These are phyloP conservation scores for Selaginella moellendorffii DNA, from an alignment of 75 land plant species.

Conservation along the genomic window DNA sequence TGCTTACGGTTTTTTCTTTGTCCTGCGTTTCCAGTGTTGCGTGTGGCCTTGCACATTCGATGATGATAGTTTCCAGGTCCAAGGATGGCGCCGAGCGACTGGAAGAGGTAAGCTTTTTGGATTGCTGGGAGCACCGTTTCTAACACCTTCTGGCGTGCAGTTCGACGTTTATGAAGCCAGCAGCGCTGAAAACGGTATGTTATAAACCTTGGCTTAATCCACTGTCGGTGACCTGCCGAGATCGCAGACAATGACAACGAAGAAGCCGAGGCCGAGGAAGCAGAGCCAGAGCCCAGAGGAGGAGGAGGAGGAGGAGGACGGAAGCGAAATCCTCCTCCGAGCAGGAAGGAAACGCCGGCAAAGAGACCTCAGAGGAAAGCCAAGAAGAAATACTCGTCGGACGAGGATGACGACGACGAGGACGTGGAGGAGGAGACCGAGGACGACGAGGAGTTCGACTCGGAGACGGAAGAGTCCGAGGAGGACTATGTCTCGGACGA, in stretches of 20 bases:
- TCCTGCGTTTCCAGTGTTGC: conserved; percentile 42
- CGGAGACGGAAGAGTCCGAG: not conserved
- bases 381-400: not conserved
- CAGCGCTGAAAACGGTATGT: not conserved
- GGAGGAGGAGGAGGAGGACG: not conserved
- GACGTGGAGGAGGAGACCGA: not conserved
- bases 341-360: not conserved
- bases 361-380: not conserved
- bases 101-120: conserved; percentile 69
- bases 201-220: not conserved
- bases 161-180: not conserved
- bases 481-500: not conserved
- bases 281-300: not conserved
- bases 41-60: conserved; percentile 67
- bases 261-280: not conserved
- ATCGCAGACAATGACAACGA: not conserved
- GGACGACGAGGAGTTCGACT: not conserved
- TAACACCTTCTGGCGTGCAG: not conserved
- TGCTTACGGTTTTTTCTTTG: not conserved
- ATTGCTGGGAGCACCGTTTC: no score
- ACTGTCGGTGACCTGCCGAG: no score
- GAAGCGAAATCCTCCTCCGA: not conserved
- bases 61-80: conserved; percentile 53
- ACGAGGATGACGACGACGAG: not conserved
- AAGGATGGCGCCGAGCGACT: conserved; percentile 52